Evolutionary conservation across 345 rosid genomes (phyloP), one percentile per base, ranked within the genome.

Genomic region (Durio zibethinus): DNA sequence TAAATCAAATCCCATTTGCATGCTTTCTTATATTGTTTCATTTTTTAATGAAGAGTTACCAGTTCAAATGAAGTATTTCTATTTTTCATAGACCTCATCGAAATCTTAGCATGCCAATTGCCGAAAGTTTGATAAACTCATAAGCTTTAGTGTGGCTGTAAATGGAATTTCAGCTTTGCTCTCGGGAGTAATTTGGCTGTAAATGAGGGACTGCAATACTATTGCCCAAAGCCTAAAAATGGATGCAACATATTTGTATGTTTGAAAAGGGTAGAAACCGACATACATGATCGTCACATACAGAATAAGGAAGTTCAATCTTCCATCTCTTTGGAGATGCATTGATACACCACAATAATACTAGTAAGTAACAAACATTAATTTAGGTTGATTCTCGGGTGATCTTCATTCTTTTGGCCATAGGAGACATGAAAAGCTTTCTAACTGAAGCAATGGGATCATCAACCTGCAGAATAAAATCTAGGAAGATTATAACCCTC

Each of bases 1-100:
- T 90, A 78, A 82, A 73, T 21, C 21, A 31, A 65, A 43, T 15
- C 45, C 45, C 61, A 35, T 75, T 76, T 63, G 33, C 61, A 27
- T 76, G 40, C 45, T 25, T 40, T 74, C 23, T 45, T 33, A 45
- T 33, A 50, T 20, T 68, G 38, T 67, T 48, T 72, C 77, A 33
- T 35, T 76, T 71, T 76, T 42, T 62, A 62, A 33, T 59, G 31
- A 35, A 12, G 76, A 38, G 78, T 77, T 72, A 67, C 59, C 75
- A 25, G 60, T 21, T 74, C 56, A 72, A 70, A 83, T 5, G 20
- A n/a, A 70, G 43, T 54, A 78, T 76, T 78, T 62, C n/a, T 66
- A 69, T 73, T 81, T 52, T 70, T 76, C 52, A 25, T 23, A 59
- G 50, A 72, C 76, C 42, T 38, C 25, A 20, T 15, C 1, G 73